Base-by-base conservation (phyloP, 129 eudicot species). In the Arctium minus region DNA sequence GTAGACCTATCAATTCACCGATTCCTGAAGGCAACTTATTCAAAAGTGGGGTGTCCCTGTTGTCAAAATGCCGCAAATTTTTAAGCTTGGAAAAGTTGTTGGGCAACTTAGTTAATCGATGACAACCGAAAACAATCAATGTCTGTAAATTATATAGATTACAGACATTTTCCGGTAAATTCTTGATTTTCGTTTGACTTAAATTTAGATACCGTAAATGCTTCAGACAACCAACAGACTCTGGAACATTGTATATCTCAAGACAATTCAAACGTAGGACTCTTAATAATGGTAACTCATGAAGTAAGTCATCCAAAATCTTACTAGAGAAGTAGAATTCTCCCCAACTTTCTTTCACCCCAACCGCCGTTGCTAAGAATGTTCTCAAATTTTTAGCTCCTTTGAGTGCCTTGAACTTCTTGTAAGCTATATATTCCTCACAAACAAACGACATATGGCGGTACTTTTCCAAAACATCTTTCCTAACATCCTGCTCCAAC, bases 41-140 rank as follows among this genome's bases (percentile, higher is more conserved):
- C 74, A 88, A 81, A 70, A 4, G 56, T 38, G 75, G 79, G 18
- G 93, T 89, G 17, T 82, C 75, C 5, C 86, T 37, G 15, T 60
- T 82, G 38, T 91, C 89, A 46, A 77, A 88, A 83, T 88, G 90
- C 6, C 88, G 75, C 2, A 91, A 70, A 39, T 80, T 86, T 6
- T 71, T 60, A 15, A 91, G 65, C 31, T 83, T 46, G 13, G 73
- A 73, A 29, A 85, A n/a, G 42, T 39, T 38, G 0, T 82, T 50
- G 12, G 90, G 90, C 74, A 88, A 38, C 82, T 82, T 86, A 36
- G 15, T 4, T 44, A 88, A 39, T 30, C 8, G 6, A 1, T 36
- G 8, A 53, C 92, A 91, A 37, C 80, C 73, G 22, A 65, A 22
- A 22, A 88, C 32, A 1, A 83, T 62, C 68, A 91, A 40, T 27